Evolutionary conservation across 192 early-diverging fungal genomes (phyloP).

Genomic region (Coemansia sp.): DNA sequence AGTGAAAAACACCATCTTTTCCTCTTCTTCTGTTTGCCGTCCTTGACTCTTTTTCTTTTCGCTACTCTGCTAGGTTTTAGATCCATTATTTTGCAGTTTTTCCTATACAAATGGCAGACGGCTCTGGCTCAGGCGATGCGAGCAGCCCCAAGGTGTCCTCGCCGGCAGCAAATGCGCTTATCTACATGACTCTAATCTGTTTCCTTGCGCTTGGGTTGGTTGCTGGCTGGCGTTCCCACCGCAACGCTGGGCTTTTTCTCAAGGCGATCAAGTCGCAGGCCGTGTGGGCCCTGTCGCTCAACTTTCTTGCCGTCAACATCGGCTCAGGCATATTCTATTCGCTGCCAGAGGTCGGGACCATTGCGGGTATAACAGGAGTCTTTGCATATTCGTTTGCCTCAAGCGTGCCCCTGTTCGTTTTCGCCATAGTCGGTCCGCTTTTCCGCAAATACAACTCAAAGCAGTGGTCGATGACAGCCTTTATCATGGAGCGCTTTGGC

Average conservation of each 20-base stretch:
- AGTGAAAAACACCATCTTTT: too few species aligned
- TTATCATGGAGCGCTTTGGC: conserved; percentile 65
- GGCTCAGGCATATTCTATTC: conserved; percentile 67
- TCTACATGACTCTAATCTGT: conserved; percentile 56
- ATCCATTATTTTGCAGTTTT: background rate
- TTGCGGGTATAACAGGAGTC: conserved; percentile 65
- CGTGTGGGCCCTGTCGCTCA: conserved; percentile 50
- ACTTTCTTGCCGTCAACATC: conserved; percentile 59
- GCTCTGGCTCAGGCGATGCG: background rate
- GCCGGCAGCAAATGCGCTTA: conserved; percentile 56
- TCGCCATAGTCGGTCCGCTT: conserved; percentile 61
- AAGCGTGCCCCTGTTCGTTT: conserved; percentile 60
- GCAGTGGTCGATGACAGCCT: conserved; percentile 67
- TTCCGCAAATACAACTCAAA: conserved; percentile 61
- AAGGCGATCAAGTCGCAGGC: conserved; percentile 57
- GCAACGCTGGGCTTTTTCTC: conserved; percentile 57
- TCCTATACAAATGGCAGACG: conserved; percentile 23
- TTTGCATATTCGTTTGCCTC: conserved; percentile 67
- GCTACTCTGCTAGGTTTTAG: background rate
- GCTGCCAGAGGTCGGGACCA: conserved; percentile 64
- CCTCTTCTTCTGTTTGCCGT: background rate
- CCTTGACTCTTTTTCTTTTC: background rate
- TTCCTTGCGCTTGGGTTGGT: conserved; percentile 59
- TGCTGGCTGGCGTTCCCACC: conserved; percentile 54
- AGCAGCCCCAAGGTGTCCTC: conserved; percentile 35